Base-by-base conservation (phyloP, 495 filamentous ascomycete species). In the Mytilinidion resinicola region DNA sequence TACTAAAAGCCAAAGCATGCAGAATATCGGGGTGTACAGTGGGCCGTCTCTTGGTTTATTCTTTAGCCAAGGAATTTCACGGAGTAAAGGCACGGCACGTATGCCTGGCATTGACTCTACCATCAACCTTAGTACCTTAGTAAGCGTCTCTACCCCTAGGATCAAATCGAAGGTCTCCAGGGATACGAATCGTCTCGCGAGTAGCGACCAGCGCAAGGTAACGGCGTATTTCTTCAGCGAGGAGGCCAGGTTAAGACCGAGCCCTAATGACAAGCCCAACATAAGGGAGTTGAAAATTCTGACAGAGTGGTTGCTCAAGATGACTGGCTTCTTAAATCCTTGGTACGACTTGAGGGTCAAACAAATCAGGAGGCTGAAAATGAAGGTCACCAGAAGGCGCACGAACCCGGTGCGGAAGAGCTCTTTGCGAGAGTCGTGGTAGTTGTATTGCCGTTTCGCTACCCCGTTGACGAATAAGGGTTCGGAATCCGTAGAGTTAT, bases 241-340 rank as follows among this genome's bases (percentile, higher is more conserved):
- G 14, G 64, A 63, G 6, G 63, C 63, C 9, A 67, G 42, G 30
- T 67, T 63, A 7, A 67, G 48, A n/a, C 64, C 60, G n/a, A 67
- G 60, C 4, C 47, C 59, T 2, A 65, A 54, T 14, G 63, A 61
- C 12, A 65, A 51, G 0, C 63, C 63, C 15, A 64, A 52, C 57
- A 64, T 61, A 15, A 64, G 20, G 7, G 62, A 42, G 43, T 64
- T 64, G 57, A 64, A 64, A 7, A 57, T n/a, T 48, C 57, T 49
- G 17, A 57, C 50, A 19, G 50, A 12, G 4, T 15, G n/a, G n/a
- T 14, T 50, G 47, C 15, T 19, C 15, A 50, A 11, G 19, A 64
- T 38, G 1, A 37, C 1, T 7, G 57, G 57, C 19, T 0, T 19
- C 10, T 39, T 30, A 33, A 60, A 64, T 4, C 62, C 62, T 57